Base-by-base conservation (phyloP, 2,329 filamentous ascomycete genomes). In the Sporothrix variecibatus region DNA sequence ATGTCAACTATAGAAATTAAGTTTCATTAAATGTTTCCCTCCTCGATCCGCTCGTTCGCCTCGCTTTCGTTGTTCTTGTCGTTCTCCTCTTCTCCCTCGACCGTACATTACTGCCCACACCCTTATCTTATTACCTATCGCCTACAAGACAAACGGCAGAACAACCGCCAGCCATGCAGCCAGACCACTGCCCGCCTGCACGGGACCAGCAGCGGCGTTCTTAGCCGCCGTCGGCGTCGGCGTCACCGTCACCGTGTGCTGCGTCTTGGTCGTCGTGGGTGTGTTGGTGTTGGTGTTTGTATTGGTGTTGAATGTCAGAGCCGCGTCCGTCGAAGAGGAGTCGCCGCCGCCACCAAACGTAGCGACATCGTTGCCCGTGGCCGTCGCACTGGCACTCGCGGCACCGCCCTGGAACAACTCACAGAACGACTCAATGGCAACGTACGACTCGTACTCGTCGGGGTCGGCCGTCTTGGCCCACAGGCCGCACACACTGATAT, bases 401-500 rank as follows among this genome's bases (percentile, higher is more conserved):
- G 34, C 34, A 6, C 31, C 51, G 65, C 38, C n/a, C 34, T 65
- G 28, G 64, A 72, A 74, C 9, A 46, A 69, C 12, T 76, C 74
- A 72, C 78, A 79, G 31, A 77, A 75, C 11, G 75, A 76, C 26
- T 72, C 53, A 26, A 78, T 68, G 11, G 53, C 56, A 34, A 77
- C 64, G 56, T 74, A 75, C 62, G 68, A 26, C 6, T 65, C 38
- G 69, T 79, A 79, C 11, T 77, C 74, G 1, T 38, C 31, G 0
- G 78, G 75, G 9, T 43, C 67, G 9, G 67, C 76, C 4, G 77
- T 80, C 68, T 71, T 68, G n/a, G 76, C 75, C 53, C 69, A 80
- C 1, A 71, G 46, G 23, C 69, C 76, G 43, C 80, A 80, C 9
- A 64, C 23, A 17, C 73, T 75, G 7, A 78, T 76, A 49, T 76